Evolutionary conservation across 2,329 filamentous ascomycete genomes (phyloP).

Genomic region (Periconia sp.): DNA sequence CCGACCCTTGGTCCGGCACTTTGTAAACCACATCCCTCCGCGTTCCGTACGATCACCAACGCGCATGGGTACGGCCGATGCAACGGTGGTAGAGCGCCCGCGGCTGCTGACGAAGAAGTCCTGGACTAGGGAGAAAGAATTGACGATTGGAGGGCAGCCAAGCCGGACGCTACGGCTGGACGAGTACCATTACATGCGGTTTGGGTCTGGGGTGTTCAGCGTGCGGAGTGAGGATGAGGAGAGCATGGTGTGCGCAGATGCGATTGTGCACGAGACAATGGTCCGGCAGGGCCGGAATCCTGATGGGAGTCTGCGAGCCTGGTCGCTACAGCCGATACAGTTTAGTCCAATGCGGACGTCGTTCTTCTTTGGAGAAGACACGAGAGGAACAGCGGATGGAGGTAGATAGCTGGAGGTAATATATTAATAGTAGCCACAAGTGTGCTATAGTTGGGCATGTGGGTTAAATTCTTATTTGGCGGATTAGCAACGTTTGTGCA

Average conservation of each 20-base stretch:
- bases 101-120: slow-evolving; percentile 10
- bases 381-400: background rate
- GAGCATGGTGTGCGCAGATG: slow-evolving; percentile 26
- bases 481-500: too few relatives aligned
- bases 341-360: slow-evolving; percentile 22
- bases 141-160: slow-evolving; percentile 17
- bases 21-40: slow-evolving; percentile 8
- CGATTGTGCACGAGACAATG: slow-evolving; percentile 19
- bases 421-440: background rate
- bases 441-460: too few relatives aligned
- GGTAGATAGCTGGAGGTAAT: too few relatives aligned
- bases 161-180: slow-evolving; percentile 17
- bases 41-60: background rate
- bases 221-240: slow-evolving; percentile 21
- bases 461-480: too few relatives aligned
- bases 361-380: slow-evolving; percentile 3
- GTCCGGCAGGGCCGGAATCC: slow-evolving; percentile 19
- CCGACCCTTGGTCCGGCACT: slow-evolving; percentile 18
- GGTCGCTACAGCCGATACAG: slow-evolving; percentile 19
- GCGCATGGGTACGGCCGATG: background rate
- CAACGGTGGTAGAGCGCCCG: background rate
- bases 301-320: slow-evolving; percentile 18
- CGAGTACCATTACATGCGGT: slow-evolving; percentile 19
- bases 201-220: slow-evolving; percentile 7
- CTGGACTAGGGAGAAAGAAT: slow-evolving; percentile 10